Evolutionary conservation across 768 basidiomycete genomes (phyloP).

Genomic region (Roridomyces roridus): DNA sequence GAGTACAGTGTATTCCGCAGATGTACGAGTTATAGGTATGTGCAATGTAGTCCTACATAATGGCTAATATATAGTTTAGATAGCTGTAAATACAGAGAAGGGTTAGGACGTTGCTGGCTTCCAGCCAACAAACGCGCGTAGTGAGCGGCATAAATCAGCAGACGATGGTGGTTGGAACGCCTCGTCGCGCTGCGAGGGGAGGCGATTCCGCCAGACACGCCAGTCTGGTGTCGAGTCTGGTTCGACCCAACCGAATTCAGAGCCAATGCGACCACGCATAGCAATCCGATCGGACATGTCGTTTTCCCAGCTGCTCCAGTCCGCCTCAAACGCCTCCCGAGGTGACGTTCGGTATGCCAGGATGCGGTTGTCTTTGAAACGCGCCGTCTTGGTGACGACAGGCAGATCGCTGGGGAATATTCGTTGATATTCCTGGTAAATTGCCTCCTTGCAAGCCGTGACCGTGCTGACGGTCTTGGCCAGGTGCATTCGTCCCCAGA

Average conservation of each 20-base stretch:
- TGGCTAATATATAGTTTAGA: slow-evolving; percentile 19
- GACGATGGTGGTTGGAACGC: slow-evolving; percentile 7
- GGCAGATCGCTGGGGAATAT: slow-evolving; percentile 50
- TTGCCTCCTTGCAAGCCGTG: slow-evolving; percentile 69
- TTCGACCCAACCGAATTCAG: slow-evolving; percentile 58
- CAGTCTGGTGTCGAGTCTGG: slow-evolving; percentile 55
- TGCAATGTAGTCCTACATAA: slow-evolving; percentile 13
- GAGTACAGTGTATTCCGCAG: slow-evolving; percentile 19
- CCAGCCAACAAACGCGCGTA: slow-evolving; percentile 63
- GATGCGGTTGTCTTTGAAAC: slow-evolving; percentile 31
- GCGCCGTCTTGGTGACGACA: slow-evolving; percentile 43
- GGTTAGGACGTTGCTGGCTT: slow-evolving; percentile 37
- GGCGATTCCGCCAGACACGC: slow-evolving; percentile 54
- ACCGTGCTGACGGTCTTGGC: slow-evolving; percentile 63
- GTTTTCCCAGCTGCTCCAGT: slow-evolving; percentile 78
- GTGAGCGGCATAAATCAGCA: slow-evolving; percentile 47
- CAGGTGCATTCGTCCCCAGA: slow-evolving; percentile 70
- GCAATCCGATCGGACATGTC: slow-evolving; percentile 79
- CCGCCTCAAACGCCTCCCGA: slow-evolving; percentile 67
- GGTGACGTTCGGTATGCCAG: slow-evolving; percentile 35
- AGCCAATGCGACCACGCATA: slow-evolving; percentile 56
- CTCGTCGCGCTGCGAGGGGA: slow-evolving; percentile 30
- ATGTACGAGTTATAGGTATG: slow-evolving; percentile 9
- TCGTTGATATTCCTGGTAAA: slow-evolving; percentile 67
- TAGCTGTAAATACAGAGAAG: not conserved